Conservation (phyloP, 495 filamentous ascomycete genomes). For the Annulohypoxylon maeteangense region DNA sequence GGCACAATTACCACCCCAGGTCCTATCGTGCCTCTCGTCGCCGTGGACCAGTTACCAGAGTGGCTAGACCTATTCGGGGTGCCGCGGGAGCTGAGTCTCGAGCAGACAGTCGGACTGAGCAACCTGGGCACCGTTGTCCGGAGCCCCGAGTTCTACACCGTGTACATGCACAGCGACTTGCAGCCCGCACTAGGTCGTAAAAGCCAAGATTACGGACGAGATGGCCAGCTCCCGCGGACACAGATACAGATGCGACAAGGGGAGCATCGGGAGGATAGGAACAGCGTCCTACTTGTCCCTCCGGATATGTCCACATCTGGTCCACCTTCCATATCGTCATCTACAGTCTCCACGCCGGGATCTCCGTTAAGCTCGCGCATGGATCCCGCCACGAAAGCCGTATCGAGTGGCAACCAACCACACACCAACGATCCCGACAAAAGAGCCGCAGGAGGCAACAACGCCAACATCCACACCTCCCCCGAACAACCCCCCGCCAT, state of each 20-base stretch:
- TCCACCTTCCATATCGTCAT: conserved; percentile 1
- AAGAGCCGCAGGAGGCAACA: not conserved
- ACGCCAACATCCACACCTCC: not conserved
- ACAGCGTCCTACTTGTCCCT: not conserved
- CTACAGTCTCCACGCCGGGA: not conserved
- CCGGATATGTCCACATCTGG: not conserved
- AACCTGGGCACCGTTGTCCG: conserved; percentile 52
- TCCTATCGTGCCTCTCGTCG: conserved; percentile 56
- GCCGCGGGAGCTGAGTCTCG: conserved; percentile 51
- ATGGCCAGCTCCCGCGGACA: not conserved
- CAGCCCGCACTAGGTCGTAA: not conserved
- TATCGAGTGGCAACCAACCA: not conserved
- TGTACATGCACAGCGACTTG: conserved; percentile 36
- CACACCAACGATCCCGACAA: not conserved
- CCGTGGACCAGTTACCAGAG: conserved; percentile 58
- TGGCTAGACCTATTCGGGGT: conserved; percentile 52
- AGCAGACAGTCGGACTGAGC: conserved; percentile 51
- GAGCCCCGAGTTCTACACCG: conserved; percentile 46
- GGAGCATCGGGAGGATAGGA: not conserved
- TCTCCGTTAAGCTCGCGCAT: not conserved
- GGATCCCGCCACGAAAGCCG: not conserved
- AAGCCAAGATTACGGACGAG: not conserved
- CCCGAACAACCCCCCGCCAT: not conserved
- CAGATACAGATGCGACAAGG: not conserved
- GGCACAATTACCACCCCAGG: conserved; percentile 39